A percentile compares a stretch with the other conserved stretches of the same genome.
phyloP scores from a whole-genome alignment of 192 early-diverging fungal genomes.

The Backusella liffmaniae region DNA sequence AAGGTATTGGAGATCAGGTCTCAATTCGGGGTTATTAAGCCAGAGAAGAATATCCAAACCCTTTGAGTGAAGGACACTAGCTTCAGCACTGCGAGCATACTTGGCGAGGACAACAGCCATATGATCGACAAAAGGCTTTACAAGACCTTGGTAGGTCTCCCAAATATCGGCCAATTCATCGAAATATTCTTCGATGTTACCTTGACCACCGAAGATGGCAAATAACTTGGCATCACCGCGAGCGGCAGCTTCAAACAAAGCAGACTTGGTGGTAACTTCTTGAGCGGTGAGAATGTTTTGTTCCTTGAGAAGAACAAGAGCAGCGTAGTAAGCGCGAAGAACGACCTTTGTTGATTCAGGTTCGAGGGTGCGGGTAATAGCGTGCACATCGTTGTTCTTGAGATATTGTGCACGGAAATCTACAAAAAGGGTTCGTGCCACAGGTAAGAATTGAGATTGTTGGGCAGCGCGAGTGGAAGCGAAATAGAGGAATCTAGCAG shows the following conservation, averaged over 20 bases:
- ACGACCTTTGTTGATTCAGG: constrained; percentile 59
- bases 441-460: constrained; percentile 64
- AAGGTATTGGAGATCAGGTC: constrained; percentile 78
- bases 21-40: constrained; percentile 73
- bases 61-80: constrained; percentile 69
- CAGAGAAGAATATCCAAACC: constrained; percentile 84
- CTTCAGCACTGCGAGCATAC: constrained; percentile 58
- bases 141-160: constrained; percentile 75
- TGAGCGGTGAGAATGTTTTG: constrained; percentile 36
- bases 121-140: constrained; percentile 72
- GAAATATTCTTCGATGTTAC: constrained; percentile 94
- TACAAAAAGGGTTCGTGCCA: constrained; percentile 68
- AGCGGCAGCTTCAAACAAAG: constrained; percentile 67
- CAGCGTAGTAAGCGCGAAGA: constrained; percentile 77
- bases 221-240: constrained; percentile 62
- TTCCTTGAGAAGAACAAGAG: constrained; percentile 61
- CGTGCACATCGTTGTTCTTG: constrained; percentile 83
- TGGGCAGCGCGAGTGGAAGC: constrained; percentile 39
- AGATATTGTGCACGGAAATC: constrained; percentile 75
- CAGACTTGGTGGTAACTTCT: constrained; percentile 50
- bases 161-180: constrained; percentile 82
- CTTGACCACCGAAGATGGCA: constrained; percentile 96
- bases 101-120: constrained; percentile 69
- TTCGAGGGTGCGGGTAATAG: constrained; percentile 55
- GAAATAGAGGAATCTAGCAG: constrained; percentile 71